phyloP scores from a whole-genome alignment of 2,329 filamentous ascomycete species.

The Sporothrix pallida region DNA sequence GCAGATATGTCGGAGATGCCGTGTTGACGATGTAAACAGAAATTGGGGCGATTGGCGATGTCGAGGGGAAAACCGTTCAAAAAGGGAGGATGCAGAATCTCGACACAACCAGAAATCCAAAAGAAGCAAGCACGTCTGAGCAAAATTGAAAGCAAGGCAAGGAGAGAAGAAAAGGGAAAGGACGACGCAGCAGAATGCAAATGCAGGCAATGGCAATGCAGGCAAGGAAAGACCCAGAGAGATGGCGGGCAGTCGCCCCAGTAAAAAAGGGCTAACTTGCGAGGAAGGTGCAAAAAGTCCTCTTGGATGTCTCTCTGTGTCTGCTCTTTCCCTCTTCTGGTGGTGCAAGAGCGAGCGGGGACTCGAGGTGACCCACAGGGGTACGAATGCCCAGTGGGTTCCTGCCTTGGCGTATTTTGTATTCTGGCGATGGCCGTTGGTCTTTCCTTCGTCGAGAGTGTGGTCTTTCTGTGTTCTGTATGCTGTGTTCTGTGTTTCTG shows the following conservation, averaged over 20 bases:
- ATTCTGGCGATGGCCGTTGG: background rate
- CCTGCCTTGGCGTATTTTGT: background rate
- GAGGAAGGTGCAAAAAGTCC: conserved; percentile 6
- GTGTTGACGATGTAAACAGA: too few relatives aligned
- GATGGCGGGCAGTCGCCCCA: conserved; percentile 11
- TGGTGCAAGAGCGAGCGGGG: conserved; percentile 2
- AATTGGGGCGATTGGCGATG: background rate
- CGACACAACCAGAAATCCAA: background rate
- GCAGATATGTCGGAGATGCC: too few relatives aligned
- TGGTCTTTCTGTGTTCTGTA: background rate
- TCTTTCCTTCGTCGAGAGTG: background rate
- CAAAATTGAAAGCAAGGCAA: background rate
- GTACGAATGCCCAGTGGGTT: conserved; percentile 21
- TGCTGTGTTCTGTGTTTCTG: background rate
- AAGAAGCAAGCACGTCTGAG: conserved; percentile 6
- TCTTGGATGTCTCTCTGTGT: conserved; percentile 1
- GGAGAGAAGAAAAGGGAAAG: background rate
- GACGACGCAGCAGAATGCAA: background rate
- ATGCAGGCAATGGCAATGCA: background rate
- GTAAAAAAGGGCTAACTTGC: conserved; percentile 16
- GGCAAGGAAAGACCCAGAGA: background rate
- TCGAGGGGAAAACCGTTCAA: background rate
- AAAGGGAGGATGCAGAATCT: background rate
- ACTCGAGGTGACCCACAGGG: conserved; percentile 11
- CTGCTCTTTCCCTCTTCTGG: background rate